phyloP scores from a whole-genome alignment of 345 rosid genomes.

The Gossypium anomalum region DNA sequence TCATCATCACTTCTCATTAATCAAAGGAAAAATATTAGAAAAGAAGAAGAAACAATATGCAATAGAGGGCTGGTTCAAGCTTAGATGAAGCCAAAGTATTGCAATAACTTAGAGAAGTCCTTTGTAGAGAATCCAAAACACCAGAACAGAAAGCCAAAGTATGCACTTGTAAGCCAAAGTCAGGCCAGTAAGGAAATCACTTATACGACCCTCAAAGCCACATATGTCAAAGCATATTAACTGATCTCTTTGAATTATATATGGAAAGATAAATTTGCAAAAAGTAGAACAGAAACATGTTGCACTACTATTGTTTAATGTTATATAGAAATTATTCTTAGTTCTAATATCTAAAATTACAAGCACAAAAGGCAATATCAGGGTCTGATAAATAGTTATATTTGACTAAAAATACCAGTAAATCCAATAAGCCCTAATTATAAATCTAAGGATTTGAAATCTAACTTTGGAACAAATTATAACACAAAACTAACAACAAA shows the following conservation, averaged over 20 bases:
- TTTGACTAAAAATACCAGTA: neutral
- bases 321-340: neutral
- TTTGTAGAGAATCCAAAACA: constrained; percentile 67
- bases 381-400: neutral
- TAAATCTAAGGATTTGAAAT: neutral
- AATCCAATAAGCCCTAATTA: neutral
- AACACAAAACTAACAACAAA: too few species aligned
- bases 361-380: neutral
- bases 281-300: too few species aligned
- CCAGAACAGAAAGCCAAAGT: constrained; percentile 47
- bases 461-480: neutral
- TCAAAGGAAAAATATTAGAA: neutral
- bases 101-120: constrained; percentile 69
- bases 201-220: too few species aligned
- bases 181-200: too few species aligned
- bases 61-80: neutral
- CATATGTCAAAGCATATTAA: too few species aligned
- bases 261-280: too few species aligned
- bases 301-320: too few species aligned
- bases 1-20: neutral
- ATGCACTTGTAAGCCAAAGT: constrained; percentile 38
- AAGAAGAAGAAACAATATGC: neutral
- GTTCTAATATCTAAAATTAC: neutral
- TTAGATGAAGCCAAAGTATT: constrained; percentile 42
- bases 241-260: too few species aligned